These are phyloP conservation scores for Boletus insuetus DNA, from an alignment of 768 basidiomycete genomes.

Conservation along the genomic window DNA sequence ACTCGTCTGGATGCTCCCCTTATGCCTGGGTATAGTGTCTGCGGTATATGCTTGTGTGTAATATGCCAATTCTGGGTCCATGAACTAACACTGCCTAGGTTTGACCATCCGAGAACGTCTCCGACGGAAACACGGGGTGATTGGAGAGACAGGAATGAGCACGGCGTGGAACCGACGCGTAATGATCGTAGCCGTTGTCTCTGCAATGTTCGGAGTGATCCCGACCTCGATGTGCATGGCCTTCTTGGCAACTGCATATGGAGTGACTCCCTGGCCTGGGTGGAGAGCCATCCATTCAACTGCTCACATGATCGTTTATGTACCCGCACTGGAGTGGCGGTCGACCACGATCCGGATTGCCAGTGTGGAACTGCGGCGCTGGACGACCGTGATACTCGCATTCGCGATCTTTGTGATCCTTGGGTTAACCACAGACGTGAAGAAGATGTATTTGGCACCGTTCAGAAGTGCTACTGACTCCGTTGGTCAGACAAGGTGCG, in stretches of 20 bases:
- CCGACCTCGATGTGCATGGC: constrained; percentile 13
- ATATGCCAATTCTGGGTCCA: background rate
- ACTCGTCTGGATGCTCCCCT: constrained; percentile 44
- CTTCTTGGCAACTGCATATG: background rate
- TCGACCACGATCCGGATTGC: background rate
- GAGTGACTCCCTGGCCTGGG: constrained; percentile 20
- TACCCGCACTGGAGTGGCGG: constrained; percentile 11
- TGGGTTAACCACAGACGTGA: constrained; percentile 15
- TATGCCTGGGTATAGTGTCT: constrained; percentile 45
- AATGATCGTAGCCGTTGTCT: constrained; percentile 7
- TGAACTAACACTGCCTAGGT: constrained; percentile 4
- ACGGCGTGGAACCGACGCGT: constrained; percentile 13
- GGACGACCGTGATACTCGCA: constrained; percentile 11
- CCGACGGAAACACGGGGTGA: background rate
- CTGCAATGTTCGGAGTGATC: constrained; percentile 7
- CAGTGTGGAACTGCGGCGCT: constrained; percentile 14
- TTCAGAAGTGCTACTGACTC: background rate
- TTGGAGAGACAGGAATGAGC: background rate
- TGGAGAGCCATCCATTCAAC: constrained; percentile 16
- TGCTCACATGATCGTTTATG: constrained; percentile 3
- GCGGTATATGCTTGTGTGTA: constrained; percentile 36
- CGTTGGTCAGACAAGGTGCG: background rate
- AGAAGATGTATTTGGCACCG: constrained; percentile 8
- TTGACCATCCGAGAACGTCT: constrained; percentile 5
- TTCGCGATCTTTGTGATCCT: constrained; percentile 17